Evolutionary conservation across 2,329 filamentous ascomycete genomes (phyloP).

Genomic region (Fusarium caatingaense): DNA sequence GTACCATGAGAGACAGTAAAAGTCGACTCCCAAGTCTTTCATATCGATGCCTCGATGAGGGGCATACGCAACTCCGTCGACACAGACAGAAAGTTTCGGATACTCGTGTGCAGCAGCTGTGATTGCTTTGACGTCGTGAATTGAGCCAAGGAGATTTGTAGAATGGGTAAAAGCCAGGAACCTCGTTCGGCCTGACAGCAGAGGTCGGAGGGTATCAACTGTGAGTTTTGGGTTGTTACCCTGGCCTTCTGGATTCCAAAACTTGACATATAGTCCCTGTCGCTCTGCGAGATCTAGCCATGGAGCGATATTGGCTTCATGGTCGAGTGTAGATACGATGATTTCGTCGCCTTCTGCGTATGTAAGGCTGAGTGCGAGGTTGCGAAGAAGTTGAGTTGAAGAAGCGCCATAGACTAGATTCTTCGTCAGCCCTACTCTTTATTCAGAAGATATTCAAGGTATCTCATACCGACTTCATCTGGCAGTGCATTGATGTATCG

Average conservation of each 20-base stretch:
- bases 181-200: conserved; percentile 73
- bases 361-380: conserved; percentile 68
- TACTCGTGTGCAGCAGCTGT: conserved; percentile 62
- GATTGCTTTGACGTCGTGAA: conserved; percentile 71
- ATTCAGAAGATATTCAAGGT: rapidly evolving
- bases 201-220: conserved; percentile 63
- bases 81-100: conserved; percentile 68
- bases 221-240: conserved; percentile 65
- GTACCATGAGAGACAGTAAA: conserved; percentile 86
- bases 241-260: conserved; percentile 9
- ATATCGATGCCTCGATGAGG: conserved; percentile 79
- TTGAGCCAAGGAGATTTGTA: conserved; percentile 78
- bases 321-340: conserved; percentile 77
- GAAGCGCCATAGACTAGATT: conserved; percentile 68
- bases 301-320: conserved; percentile 80
- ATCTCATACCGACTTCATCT: conserved; percentile 69
- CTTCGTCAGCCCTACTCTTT: background rate
- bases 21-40: conserved; percentile 74
- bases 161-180: conserved; percentile 80
- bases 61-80: conserved; percentile 82
- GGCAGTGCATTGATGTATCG: conserved; percentile 75
- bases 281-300: conserved; percentile 77
- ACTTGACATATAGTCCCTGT: conserved; percentile 57
- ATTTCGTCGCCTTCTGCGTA: conserved; percentile 72
- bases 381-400: conserved; percentile 81